phyloP scores from a whole-genome alignment of 139 green algal species.

The Auxenochlorella pyrenoidosa region DNA sequence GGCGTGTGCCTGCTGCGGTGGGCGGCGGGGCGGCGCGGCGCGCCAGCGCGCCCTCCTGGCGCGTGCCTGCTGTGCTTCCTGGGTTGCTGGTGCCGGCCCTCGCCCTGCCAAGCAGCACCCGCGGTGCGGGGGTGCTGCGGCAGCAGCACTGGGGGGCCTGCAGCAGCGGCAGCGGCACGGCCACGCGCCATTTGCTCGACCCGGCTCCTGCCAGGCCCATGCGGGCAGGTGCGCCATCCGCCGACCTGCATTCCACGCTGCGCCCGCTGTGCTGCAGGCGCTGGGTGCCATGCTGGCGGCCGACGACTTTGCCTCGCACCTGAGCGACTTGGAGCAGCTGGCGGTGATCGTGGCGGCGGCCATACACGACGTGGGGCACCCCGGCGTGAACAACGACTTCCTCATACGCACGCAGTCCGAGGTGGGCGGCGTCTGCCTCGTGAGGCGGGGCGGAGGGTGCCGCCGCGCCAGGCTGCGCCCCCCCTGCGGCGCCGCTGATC shows the following conservation, averaged over 20 bases:
- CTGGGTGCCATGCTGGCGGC: conserved; percentile 59
- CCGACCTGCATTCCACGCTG: not conserved
- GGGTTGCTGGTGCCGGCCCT: too few relatives aligned
- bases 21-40: too few relatives aligned
- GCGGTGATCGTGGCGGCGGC: conserved; percentile 64
- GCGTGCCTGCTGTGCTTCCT: too few relatives aligned
- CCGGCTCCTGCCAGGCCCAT: too few relatives aligned
- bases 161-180: not conserved
- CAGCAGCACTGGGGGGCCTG: not conserved
- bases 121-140: too few relatives aligned
- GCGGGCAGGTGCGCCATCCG: not conserved
- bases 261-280: not conserved
- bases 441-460: too few relatives aligned
- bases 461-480: too few relatives aligned
- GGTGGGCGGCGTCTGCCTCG: not conserved
- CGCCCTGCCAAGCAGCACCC: too few relatives aligned
- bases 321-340: conserved; percentile 69
- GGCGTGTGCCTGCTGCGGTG: not conserved
- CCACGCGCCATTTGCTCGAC: too few relatives aligned
- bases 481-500: too few relatives aligned
- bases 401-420: conserved; percentile 53
- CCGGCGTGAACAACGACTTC: conserved; percentile 78
- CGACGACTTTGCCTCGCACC: conserved; percentile 50
- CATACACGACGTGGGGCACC: conserved; percentile 77
- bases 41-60: too few relatives aligned